Base-by-base conservation (phyloP, 305 asterid species). In the Nicotiana rustica region DNA sequence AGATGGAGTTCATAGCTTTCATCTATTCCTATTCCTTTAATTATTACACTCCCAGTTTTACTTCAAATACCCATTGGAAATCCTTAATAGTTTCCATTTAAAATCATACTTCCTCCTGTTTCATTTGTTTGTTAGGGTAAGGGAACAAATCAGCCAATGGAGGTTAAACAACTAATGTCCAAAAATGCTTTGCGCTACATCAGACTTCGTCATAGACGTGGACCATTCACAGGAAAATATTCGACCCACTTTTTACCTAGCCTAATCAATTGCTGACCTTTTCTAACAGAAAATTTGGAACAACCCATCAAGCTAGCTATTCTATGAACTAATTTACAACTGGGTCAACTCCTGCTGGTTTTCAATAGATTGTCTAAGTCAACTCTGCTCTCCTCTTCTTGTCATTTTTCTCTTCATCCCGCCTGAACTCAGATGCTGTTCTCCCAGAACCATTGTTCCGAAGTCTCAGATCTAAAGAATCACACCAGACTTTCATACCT, bases 361-460 rank as follows among this genome's bases (percentile, higher is more conserved):
- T 87, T 89, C 97, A 89, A 88, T 67, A 36, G 97, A 88, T 81
- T 93, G 97, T 87, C 90, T 85, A 29, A 96, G 91, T 78, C 84
- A 85, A 90, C 90, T 92, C 97, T 80, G 93, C 96, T 88, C 97
- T 88, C 87, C 97, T 90, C 89, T 91, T 94, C 92, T 93, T 94
- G 86, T 96, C 98, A 85, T 96, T 93, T 67, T 86, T 92, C 84
- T 91, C 99, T 2, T 88, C 97, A 84, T 93, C 98, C 2, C 90
- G 87, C 75, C 91, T 93, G 44, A 93, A 91, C 92, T 94, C 87
- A 3, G 91, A 67, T 14, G 86, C 85, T 14, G 88, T 82, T 85
- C 80, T 90, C 55, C 93, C 91, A 35, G 86, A 71, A 69, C 85
- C 89, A 88, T 82, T 90, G 83, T 90, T 89, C 82, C 85, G 87